phyloP scores from a whole-genome alignment of 2,329 filamentous ascomycete species.

The Neurospora crassa region DNA sequence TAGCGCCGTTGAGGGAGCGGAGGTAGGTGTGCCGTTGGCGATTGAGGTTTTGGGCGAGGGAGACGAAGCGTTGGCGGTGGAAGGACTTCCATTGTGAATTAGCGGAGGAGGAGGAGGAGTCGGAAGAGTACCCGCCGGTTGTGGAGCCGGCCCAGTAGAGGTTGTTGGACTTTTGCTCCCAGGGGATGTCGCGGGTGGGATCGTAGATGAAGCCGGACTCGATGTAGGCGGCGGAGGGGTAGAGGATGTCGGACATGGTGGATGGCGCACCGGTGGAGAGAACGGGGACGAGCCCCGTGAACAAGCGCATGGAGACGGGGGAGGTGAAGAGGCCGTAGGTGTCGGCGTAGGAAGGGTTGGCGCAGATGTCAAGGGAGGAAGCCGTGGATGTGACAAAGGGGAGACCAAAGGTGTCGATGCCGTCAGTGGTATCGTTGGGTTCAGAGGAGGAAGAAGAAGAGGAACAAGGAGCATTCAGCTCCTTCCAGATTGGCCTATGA shows the following conservation, averaged over 20 bases:
- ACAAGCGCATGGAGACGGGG: slow-evolving; percentile 32
- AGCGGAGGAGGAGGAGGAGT: slow-evolving; percentile 12
- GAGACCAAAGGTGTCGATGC: slow-evolving; percentile 19
- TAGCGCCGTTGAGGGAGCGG: slow-evolving; percentile 9
- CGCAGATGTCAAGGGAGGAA: slow-evolving; percentile 30
- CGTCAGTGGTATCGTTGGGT: not conserved
- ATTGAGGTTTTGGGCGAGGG: slow-evolving; percentile 25
- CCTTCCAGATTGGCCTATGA: slow-evolving; percentile 21
- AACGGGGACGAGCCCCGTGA: slow-evolving; percentile 33
- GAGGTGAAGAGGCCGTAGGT: slow-evolving; percentile 36
- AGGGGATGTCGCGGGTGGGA: slow-evolving; percentile 29
- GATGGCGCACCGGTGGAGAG: slow-evolving; percentile 35
- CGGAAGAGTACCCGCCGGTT: slow-evolving; percentile 34
- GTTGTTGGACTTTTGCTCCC: slow-evolving; percentile 38
- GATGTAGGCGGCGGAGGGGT: slow-evolving; percentile 39
- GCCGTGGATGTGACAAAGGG: slow-evolving; percentile 27
- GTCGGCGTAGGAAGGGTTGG: slow-evolving; percentile 31
- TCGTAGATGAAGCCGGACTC: slow-evolving; percentile 33
- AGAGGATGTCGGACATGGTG: slow-evolving; percentile 42
- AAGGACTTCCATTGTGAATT: slow-evolving; percentile 27
- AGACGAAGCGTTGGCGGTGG: slow-evolving; percentile 39
- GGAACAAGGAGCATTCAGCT: slow-evolving; percentile 23
- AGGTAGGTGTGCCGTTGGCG: slow-evolving; percentile 24
- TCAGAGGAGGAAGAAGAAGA: not conserved
- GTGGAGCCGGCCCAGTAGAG: slow-evolving; percentile 50